phyloP scores from a whole-genome alignment of 805 yeast species.

The Zygoascus tannicola region DNA sequence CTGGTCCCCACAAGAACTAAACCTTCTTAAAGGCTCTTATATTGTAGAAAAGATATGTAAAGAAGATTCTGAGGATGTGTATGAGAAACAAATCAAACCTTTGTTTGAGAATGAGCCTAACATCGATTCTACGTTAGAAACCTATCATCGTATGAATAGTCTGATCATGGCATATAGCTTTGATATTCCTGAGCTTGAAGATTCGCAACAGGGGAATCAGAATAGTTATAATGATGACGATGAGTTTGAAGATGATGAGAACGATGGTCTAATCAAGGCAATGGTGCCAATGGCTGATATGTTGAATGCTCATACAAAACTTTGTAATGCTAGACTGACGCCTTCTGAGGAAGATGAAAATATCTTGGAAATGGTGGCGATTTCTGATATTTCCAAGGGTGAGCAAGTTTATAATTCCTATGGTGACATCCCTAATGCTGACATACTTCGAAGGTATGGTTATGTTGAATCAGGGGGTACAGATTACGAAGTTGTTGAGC shows the following conservation, averaged over 20 bases:
- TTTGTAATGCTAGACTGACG: slow-evolving; percentile 64
- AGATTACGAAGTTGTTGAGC: slow-evolving; percentile 71
- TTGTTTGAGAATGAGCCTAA: slow-evolving; percentile 23
- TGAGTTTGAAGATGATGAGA: slow-evolving; percentile 23
- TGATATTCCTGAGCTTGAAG: slow-evolving; percentile 50
- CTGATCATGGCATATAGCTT: slow-evolving; percentile 84
- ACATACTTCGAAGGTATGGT: slow-evolving; percentile 82
- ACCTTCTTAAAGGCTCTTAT: slow-evolving; percentile 55
- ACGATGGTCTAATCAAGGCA: slow-evolving; percentile 42
- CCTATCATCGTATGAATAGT: slow-evolving; percentile 66
- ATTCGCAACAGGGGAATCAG: slow-evolving; percentile 20
- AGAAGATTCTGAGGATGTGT: slow-evolving; percentile 55
- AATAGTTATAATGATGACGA: slow-evolving; percentile 33
- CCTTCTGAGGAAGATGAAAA: slow-evolving; percentile 29
- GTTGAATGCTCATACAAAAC: slow-evolving; percentile 72
- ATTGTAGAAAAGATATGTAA: slow-evolving; percentile 64
- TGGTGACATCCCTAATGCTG: slow-evolving; percentile 88
- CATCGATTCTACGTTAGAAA: slow-evolving; percentile 37
- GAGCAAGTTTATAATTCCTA: slow-evolving; percentile 82
- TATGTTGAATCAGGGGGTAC: slow-evolving; percentile 73
- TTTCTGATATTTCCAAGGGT: slow-evolving; percentile 47
- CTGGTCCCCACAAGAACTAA: slow-evolving; percentile 63
- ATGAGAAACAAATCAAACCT: slow-evolving; percentile 38
- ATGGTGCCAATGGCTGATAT: slow-evolving; percentile 94
- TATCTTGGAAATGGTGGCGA: slow-evolving; percentile 63